phyloP scores from a whole-genome alignment of 1,139 yeast species.

The Diutina pseudorugosa region DNA sequence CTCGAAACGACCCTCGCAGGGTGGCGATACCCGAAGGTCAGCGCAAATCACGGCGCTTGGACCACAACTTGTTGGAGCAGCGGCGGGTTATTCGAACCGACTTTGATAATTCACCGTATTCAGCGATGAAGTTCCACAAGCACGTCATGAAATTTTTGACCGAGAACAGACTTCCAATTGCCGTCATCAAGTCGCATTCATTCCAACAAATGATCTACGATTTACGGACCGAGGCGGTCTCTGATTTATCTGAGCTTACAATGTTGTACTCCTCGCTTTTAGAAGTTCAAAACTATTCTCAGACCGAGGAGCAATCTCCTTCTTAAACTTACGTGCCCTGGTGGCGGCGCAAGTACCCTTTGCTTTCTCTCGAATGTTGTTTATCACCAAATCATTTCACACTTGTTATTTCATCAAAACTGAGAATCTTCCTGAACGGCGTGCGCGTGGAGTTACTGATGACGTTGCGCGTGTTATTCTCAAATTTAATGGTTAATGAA shows the following conservation, averaged over 20 bases:
- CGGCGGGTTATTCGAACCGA: slow-evolving; percentile 7
- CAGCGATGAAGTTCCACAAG: slow-evolving; percentile 36
- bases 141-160: slow-evolving; percentile 38
- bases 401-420: too few relatives aligned
- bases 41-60: neutral
- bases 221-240: slow-evolving; percentile 34
- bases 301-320: neutral
- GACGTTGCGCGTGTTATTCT: too few relatives aligned
- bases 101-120: slow-evolving; percentile 32
- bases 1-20: neutral
- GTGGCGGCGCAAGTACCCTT: neutral
- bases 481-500: too few relatives aligned
- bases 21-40: neutral
- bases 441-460: too few relatives aligned
- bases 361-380: too few relatives aligned
- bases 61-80: neutral
- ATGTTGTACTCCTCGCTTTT: slow-evolving; percentile 32
- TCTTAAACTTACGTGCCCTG: neutral
- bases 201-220: slow-evolving; percentile 42
- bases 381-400: too few relatives aligned
- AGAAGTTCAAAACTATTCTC: slow-evolving; percentile 18
- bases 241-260: slow-evolving; percentile 36
- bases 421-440: too few relatives aligned
- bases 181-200: slow-evolving; percentile 35
- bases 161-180: slow-evolving; percentile 39